phyloP scores from a whole-genome alignment of 1,284 basidiomycete species.

The Cystobasidium pallidum region DNA sequence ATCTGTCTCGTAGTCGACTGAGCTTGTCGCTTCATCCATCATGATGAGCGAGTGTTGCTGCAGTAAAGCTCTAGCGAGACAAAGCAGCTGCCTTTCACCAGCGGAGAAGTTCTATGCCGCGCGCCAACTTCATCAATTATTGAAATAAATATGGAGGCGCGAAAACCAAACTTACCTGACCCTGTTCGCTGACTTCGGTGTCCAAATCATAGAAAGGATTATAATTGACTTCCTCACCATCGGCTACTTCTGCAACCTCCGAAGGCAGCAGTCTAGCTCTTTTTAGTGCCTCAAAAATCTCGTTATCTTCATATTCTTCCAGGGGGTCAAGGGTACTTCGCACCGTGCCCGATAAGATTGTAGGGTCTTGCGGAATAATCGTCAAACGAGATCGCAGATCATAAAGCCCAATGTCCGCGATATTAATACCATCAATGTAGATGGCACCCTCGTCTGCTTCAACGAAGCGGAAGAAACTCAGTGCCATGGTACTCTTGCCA shows the following conservation, averaged over 20 bases:
- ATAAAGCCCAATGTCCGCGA: conserved; percentile 79
- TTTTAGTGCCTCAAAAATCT: conserved; percentile 84
- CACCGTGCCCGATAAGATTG: conserved; percentile 82
- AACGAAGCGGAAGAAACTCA: conserved; percentile 94
- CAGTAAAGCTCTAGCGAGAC: conserved; percentile 80
- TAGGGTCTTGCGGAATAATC: conserved; percentile 76
- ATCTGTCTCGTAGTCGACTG: conserved; percentile 78
- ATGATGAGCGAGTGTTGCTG: conserved; percentile 73
- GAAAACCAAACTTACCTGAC: conserved; percentile 51
- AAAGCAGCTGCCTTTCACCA: conserved; percentile 81
- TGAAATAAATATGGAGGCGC: neutral
- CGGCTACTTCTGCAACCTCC: conserved; percentile 59
- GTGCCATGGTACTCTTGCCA: conserved; percentile 85
- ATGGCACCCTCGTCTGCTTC: conserved; percentile 83
- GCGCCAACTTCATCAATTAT: no score
- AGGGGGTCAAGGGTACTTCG: conserved; percentile 89
- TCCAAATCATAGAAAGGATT: conserved; percentile 85
- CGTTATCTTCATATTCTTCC: conserved; percentile 76
- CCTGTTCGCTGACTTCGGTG: conserved; percentile 77
- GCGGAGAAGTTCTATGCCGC: conserved; percentile 92
- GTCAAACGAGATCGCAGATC: conserved; percentile 69
- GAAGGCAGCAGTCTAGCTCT: conserved; percentile 76
- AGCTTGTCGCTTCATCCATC: conserved; percentile 65
- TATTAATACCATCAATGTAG: conserved; percentile 83
- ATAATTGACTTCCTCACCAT: conserved; percentile 61